phyloP scores from a whole-genome alignment of 768 basidiomycete genomes.

The Basidioascus undulatus region DNA sequence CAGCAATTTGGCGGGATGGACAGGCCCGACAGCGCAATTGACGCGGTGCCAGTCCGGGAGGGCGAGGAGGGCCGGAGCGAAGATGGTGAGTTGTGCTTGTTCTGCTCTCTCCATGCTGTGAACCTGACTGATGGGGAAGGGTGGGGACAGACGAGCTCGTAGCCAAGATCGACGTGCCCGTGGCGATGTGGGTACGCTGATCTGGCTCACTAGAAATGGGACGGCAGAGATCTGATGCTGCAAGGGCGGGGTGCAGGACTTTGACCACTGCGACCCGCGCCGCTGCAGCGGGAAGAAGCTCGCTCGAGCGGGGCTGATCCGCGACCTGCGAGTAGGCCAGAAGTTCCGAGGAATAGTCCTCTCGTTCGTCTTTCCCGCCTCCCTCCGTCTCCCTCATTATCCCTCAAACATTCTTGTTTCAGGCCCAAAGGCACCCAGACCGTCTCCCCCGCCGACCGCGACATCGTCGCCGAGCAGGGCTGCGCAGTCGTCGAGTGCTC shows the following conservation, averaged over 20 bases:
- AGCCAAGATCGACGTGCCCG: constrained; percentile 29
- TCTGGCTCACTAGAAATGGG: background rate
- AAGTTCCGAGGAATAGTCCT: constrained; percentile 80
- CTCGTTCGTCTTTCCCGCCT: constrained; percentile 35
- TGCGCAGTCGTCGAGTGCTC: constrained; percentile 97
- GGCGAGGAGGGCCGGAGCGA: background rate
- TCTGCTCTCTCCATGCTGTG: background rate
- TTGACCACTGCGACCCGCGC: constrained; percentile 88
- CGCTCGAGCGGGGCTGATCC: constrained; percentile 57
- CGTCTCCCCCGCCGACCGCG: constrained; percentile 62
- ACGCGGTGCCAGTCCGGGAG: constrained; percentile 17
- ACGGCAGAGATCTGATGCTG: background rate
- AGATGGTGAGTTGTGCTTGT: background rate
- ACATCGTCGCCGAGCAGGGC: constrained; percentile 44
- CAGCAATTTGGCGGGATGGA: constrained; percentile 5
- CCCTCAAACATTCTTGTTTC: constrained; percentile 3
- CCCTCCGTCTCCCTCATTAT: background rate
- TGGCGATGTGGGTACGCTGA: constrained; percentile 81
- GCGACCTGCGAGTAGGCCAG: constrained; percentile 55
- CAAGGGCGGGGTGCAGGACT: constrained; percentile 57
- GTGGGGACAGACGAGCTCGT: background rate
- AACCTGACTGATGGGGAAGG: background rate
- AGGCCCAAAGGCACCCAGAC: constrained; percentile 65
- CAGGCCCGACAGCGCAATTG: constrained; percentile 15
- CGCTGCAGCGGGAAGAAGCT: constrained; percentile 76